Evolutionary conservation across 345 rosid genomes (phyloP), one percentile per base, ranked within the genome.

Genomic region (Populus ilicifolia): DNA sequence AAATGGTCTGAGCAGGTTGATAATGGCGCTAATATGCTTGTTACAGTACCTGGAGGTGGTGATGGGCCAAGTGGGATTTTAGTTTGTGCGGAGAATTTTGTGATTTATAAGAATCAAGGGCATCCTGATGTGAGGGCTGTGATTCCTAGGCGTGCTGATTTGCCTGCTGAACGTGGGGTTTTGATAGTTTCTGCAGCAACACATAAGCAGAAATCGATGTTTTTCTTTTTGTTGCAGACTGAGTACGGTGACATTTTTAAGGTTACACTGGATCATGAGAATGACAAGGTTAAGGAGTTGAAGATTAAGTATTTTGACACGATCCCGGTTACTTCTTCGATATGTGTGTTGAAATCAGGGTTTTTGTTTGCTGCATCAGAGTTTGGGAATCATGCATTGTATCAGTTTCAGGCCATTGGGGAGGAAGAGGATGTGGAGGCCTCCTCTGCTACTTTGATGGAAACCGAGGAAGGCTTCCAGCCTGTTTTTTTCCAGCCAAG

Each of bases 31-130:
- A 93, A 96, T 75, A 85, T 93, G 97, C 91, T 96, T 63, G 98
- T 96, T 79, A 93, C 96, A 0, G 99, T 96, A 11, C 99, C 99
- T n/a, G 99, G 99, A 69, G 99, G 97, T 54, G 92, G 87, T 17
- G 98, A 93, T 84, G 99, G 99, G 25, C 98, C 99, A 0, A 96
- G 98, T 74, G 99, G 99, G 59, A 97, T 93, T 80, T 41, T 96
- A 79, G 97, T 96, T 67, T 96, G 99, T 36, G 98, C 98, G 0
- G 99, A 96, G 80, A 96, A 96, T 90, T 96, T 96, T 64, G 99
- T 96, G 7, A 96, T 96, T 61, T 96, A 96, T 78, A 95, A 93
- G 89, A 93, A 96, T 72, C 94, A 93, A 77, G 98, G 97, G 52
- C 98, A 93, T 80, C 92, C 96, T 0, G 99, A 96, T 74, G 87